A percentile compares a stretch with the other conserved stretches of the same genome.
Evolutionary conservation across 805 yeast genomes (phyloP).

Genomic region (Sungouiozyma ichnusensis): DNA sequence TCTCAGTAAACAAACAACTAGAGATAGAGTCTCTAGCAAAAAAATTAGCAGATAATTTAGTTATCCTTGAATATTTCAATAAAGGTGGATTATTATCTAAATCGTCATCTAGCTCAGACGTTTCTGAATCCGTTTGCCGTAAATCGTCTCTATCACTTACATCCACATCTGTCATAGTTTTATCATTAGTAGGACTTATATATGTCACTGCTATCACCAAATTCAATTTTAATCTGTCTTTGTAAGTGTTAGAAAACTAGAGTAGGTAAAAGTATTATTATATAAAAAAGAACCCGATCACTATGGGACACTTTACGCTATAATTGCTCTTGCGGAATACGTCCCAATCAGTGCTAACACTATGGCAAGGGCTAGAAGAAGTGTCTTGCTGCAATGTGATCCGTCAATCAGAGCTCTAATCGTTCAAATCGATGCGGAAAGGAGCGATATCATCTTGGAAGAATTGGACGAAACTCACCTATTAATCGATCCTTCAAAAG

Average conservation of each 20-base stretch:
- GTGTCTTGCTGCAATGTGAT: slow-evolving; percentile 57
- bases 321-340: neutral
- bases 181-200: no score
- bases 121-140: slow-evolving; percentile 8
- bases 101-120: slow-evolving; percentile 29
- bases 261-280: no score
- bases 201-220: no score
- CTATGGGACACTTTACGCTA: neutral
- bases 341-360: neutral
- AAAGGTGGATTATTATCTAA: slow-evolving; percentile 50
- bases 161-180: neutral
- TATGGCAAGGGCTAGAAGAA: slow-evolving; percentile 48
- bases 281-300: no score
- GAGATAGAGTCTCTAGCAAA: slow-evolving; percentile 74
- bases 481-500: slow-evolving; percentile 66
- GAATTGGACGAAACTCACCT: slow-evolving; percentile 90
- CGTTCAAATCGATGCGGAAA: slow-evolving; percentile 64
- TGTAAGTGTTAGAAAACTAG: no score
- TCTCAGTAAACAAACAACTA: slow-evolving; percentile 48
- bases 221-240: no score
- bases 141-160: neutral
- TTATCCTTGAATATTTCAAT: slow-evolving; percentile 63
- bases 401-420: slow-evolving; percentile 88
- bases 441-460: slow-evolving; percentile 60
- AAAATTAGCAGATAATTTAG: slow-evolving; percentile 57